A percentile compares a stretch with the other conserved stretches of the same genome.
phyloP scores from a whole-genome alignment of 1,284 basidiomycete genomes.

The Vanrija pseudolonga region DNA sequence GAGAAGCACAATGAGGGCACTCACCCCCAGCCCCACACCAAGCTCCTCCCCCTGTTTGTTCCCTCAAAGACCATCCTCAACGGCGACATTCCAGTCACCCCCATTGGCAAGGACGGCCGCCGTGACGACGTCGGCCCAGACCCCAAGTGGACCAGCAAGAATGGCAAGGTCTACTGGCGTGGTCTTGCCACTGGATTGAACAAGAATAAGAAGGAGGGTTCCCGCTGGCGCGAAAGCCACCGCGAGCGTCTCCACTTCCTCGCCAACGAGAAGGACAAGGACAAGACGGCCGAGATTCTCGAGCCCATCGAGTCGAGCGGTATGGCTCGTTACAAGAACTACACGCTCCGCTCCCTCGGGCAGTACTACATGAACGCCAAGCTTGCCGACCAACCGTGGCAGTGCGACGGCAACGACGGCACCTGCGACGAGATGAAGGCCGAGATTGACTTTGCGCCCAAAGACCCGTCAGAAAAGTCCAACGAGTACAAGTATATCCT shows the following conservation, averaged over 20 bases:
- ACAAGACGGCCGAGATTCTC: constrained; percentile 27
- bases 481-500: constrained; percentile 51
- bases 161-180: constrained; percentile 49
- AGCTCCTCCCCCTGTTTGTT: constrained; percentile 46
- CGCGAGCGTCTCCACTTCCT: constrained; percentile 47
- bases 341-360: constrained; percentile 32
- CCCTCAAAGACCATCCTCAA: constrained; percentile 46
- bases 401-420: constrained; percentile 48
- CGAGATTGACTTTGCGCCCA: constrained; percentile 42
- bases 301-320: constrained; percentile 38
- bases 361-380: constrained; percentile 48
- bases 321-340: constrained; percentile 30
- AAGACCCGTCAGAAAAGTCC: constrained; percentile 40
- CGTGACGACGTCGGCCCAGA: constrained; percentile 46
- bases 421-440: constrained; percentile 47
- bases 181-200: constrained; percentile 46
- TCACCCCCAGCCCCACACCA: constrained; percentile 47
- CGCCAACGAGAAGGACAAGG: constrained; percentile 34
- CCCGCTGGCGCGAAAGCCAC: constrained; percentile 46
- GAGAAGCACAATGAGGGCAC: constrained; percentile 40
- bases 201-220: constrained; percentile 41
- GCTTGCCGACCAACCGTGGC: constrained; percentile 43
- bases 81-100: constrained; percentile 49
- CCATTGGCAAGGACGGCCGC: constrained; percentile 44
- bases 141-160: constrained; percentile 45